Evolutionary conservation across 2,329 filamentous ascomycete species (phyloP).

Genomic region (Colletotrichum cuscutae): DNA sequence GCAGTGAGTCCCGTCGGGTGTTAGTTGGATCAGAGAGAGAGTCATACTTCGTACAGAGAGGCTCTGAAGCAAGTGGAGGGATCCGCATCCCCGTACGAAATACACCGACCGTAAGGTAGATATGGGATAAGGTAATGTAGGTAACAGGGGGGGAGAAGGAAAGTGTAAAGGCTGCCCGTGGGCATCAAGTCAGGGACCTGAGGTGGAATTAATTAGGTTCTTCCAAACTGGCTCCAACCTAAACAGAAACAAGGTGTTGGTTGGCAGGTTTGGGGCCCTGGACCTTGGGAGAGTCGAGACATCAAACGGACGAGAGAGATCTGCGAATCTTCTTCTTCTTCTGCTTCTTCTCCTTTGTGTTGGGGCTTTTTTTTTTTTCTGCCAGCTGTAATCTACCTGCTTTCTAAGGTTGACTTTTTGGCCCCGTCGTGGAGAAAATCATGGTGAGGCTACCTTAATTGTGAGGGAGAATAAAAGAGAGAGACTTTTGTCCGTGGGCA

Average conservation of each 20-base stretch:
- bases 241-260: constrained; percentile 12
- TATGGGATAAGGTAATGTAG: neutral
- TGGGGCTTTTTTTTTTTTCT: neutral
- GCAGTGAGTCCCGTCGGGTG: neutral
- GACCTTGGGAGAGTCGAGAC: neutral
- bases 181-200: constrained; percentile 5
- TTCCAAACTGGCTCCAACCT: constrained; percentile 3
- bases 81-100: neutral
- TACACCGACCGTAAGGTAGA: neutral
- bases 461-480: neutral
- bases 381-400: neutral
- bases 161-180: neutral
- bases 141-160: neutral
- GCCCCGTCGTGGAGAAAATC: neutral
- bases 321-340: neutral
- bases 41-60: too few species aligned
- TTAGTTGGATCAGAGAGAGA: neutral
- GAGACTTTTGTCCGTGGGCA: neutral
- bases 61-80: too few species aligned
- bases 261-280: too few species aligned
- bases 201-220: neutral
- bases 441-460: neutral
- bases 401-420: neutral
- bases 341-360: too few species aligned
- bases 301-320: constrained; percentile 18